Conservation (phyloP, 441 rosid species). For the Populus hybrid region DNA sequence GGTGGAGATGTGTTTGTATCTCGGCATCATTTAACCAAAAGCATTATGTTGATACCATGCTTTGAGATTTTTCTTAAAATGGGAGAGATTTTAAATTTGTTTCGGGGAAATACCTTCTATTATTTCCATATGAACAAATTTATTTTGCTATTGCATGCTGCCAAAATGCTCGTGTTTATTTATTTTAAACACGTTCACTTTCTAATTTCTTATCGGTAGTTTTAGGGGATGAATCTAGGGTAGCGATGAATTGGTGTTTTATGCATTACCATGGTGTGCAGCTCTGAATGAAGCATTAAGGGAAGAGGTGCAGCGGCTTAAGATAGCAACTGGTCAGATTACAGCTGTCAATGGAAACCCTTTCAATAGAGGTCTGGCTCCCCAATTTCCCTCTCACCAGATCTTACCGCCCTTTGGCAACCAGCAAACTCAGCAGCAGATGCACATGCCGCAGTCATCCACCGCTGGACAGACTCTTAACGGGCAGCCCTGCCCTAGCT, state of each 20-base stretch:
- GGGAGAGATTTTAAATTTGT: not conserved
- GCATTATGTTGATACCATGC: not conserved
- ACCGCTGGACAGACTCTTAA: slow-evolving; percentile 35
- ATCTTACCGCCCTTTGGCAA: slow-evolving; percentile 45
- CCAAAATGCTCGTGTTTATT: not conserved
- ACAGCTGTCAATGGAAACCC: slow-evolving; percentile 59
- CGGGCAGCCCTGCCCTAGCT: slow-evolving; percentile 47
- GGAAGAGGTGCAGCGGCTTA: slow-evolving; percentile 89
- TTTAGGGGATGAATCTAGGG: not conserved
- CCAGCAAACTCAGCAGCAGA: slow-evolving; percentile 38
- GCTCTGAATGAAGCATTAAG: slow-evolving; percentile 78
- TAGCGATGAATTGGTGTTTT: not conserved
- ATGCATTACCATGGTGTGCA: slow-evolving; percentile 24
- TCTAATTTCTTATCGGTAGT: not conserved
- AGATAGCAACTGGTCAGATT: slow-evolving; percentile 64
- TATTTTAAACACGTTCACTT: not conserved
- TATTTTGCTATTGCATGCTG: not conserved
- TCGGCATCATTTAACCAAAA: not conserved
- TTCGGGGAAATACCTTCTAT: not conserved
- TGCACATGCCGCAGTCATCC: slow-evolving; percentile 40
- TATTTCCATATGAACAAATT: not conserved
- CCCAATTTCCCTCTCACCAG: slow-evolving; percentile 53
- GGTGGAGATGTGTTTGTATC: not conserved
- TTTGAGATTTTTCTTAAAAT: not conserved
- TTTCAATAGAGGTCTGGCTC: slow-evolving; percentile 37